These are phyloP conservation scores for Pleurotus tuber-regium DNA, from an alignment of 768 basidiomycete genomes.

Conservation along the genomic window DNA sequence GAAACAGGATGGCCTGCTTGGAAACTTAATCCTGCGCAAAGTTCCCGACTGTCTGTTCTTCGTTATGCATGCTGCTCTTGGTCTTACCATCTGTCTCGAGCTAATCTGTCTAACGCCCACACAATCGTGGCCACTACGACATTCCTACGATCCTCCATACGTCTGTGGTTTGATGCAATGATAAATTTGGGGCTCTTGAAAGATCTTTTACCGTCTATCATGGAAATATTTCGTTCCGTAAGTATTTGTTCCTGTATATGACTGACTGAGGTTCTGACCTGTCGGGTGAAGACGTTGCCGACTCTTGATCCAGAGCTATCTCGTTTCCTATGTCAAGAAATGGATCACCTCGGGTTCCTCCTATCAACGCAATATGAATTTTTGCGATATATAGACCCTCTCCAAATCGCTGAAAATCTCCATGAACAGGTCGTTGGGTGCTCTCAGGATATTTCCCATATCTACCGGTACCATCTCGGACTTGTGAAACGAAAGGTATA, in stretches of 20 bases:
- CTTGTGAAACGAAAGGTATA: background rate
- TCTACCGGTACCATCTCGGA: background rate
- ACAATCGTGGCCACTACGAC: background rate
- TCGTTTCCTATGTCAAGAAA: background rate
- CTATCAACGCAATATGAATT: background rate
- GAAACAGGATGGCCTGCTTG: no score
- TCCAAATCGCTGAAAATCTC: background rate
- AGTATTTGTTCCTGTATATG: no score
- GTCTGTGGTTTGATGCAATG: background rate
- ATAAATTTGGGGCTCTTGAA: no score
- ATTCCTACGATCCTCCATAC: background rate
- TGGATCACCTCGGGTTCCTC: background rate
- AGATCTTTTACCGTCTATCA: no score
- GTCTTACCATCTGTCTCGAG: background rate
- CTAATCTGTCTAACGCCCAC: background rate
- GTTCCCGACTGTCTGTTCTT: background rate
- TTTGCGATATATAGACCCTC: background rate
- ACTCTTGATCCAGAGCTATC: background rate
- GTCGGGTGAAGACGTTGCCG: background rate
- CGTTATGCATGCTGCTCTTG: background rate
- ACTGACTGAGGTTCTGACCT: no score
- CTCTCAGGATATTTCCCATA: background rate
- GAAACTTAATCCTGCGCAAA: background rate
- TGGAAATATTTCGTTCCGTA: no score
- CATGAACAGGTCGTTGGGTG: background rate